Percentiles rank a stretch among this genome's conserved stretches.
Conservation (phyloP, 371 early-diverging fungal genomes). For the Mortierella sp. region DNA sequence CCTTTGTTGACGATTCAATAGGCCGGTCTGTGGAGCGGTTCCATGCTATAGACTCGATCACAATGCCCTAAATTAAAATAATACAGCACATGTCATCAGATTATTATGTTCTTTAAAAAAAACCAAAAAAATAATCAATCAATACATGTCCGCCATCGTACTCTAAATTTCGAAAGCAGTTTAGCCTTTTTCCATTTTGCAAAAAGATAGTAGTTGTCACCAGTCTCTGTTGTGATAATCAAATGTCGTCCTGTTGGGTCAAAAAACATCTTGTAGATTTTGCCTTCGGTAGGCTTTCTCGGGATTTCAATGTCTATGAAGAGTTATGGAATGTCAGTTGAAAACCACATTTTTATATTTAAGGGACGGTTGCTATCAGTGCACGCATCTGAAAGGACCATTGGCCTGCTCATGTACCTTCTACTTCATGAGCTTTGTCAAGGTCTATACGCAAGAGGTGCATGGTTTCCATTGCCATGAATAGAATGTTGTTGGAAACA, state of each 20-base stretch:
- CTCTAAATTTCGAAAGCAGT: conserved; percentile 73
- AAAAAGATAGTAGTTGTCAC: conserved; percentile 89
- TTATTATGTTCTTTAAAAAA: no score
- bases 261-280: conserved; percentile 79
- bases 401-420: conserved; percentile 59
- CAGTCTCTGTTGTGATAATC: conserved; percentile 86
- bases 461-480: conserved; percentile 75
- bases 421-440: conserved; percentile 74
- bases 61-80: conserved; percentile 67
- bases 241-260: conserved; percentile 92
- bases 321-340: not conserved
- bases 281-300: conserved; percentile 71
- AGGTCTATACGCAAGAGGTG: conserved; percentile 84
- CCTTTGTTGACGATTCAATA: conserved; percentile 74
- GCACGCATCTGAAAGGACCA: no score
- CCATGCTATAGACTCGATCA: conserved; percentile 91
- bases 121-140: not conserved
- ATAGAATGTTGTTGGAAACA: conserved; percentile 85
- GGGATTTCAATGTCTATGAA: conserved; percentile 81
- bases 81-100: no score
- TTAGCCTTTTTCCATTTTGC: conserved; percentile 84
- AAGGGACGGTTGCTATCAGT: no score
- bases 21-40: conserved; percentile 70
- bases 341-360: not conserved
- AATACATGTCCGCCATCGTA: conserved; percentile 26